Evolutionary conservation across 306 rosid species (phyloP).

Genomic region (Acacia crassicarpa): DNA sequence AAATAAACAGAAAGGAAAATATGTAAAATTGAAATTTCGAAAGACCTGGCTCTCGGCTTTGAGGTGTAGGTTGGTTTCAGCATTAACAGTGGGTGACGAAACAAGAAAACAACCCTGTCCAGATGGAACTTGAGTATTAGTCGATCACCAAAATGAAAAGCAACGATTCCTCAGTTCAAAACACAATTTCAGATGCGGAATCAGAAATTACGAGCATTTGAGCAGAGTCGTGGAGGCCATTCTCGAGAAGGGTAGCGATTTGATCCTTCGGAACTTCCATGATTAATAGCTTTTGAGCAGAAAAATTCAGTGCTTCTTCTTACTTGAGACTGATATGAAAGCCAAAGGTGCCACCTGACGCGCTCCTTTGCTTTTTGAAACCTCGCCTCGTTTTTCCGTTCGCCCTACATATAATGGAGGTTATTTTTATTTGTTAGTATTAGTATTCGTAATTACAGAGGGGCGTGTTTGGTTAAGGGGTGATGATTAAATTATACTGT

Average conservation of each 20-base stretch:
- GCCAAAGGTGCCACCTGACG: not conserved
- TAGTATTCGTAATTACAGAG: not conserved
- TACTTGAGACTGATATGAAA: not conserved
- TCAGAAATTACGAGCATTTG: constrained; percentile 74
- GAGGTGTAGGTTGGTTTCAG: constrained; percentile 74
- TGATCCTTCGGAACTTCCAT: constrained; percentile 99
- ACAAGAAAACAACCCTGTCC: constrained; percentile 89
- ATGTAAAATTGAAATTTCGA: constrained; percentile 27
- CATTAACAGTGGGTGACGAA: constrained; percentile 86
- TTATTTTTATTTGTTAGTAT: too few relatives aligned
- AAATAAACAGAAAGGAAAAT: not conserved
- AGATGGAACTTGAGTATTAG: constrained; percentile 18
- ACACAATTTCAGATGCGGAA: constrained; percentile 11
- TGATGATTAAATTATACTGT: too few relatives aligned
- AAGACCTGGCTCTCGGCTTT: constrained; percentile 86
- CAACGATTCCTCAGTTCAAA: not conserved
- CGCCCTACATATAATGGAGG: not conserved
- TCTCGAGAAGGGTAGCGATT: constrained; percentile 74
- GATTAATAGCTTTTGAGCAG: not conserved
- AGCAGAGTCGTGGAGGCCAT: constrained; percentile 93
- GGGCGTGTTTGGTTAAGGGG: constrained; percentile 9
- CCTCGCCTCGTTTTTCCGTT: not conserved
- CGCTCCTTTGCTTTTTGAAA: constrained; percentile 29
- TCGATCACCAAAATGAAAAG: constrained; percentile 20
- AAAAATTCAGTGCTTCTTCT: not conserved